Evolutionary conservation across 441 rosid genomes (phyloP).

Genomic region (Manihot esculenta): DNA sequence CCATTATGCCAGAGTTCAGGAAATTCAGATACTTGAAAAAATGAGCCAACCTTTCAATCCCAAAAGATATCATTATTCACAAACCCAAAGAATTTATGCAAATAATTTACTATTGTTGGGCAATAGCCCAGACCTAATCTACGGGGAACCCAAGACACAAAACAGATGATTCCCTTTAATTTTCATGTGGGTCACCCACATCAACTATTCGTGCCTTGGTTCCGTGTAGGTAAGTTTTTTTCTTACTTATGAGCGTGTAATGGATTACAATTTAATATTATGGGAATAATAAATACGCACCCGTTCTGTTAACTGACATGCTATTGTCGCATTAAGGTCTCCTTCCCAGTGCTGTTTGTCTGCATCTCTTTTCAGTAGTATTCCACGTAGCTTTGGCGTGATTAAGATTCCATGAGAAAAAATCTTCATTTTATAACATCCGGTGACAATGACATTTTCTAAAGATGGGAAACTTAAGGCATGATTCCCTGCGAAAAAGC

Average conservation of each 20-base stretch:
- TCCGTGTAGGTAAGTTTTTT: too few relatives aligned
- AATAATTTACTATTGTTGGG: too few relatives aligned
- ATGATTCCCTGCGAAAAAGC: slow-evolving; percentile 14
- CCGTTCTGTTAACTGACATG: not conserved
- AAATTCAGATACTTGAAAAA: slow-evolving; percentile 4
- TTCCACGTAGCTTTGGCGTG: slow-evolving; percentile 17
- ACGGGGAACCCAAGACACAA: too few relatives aligned
- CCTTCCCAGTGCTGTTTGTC: not conserved
- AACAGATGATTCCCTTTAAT: too few relatives aligned
- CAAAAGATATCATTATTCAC: not conserved
- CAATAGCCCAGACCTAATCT: too few relatives aligned
- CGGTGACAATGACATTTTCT: not conserved
- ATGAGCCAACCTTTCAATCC: not conserved
- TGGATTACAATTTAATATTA: too few relatives aligned
- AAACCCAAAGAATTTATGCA: too few relatives aligned
- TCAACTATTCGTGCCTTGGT: too few relatives aligned
- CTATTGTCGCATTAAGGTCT: slow-evolving; percentile 11
- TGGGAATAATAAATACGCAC: not conserved
- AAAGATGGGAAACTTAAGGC: too few relatives aligned
- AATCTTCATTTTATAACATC: too few relatives aligned
- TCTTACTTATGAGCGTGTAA: too few relatives aligned
- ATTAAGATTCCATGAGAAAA: slow-evolving; percentile 7
- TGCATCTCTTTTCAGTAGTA: not conserved
- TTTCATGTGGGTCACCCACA: too few relatives aligned
- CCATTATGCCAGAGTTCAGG: slow-evolving; percentile 9